phyloP scores from a whole-genome alignment of 306 rosid genomes.

The Arachis stenosperma region DNA sequence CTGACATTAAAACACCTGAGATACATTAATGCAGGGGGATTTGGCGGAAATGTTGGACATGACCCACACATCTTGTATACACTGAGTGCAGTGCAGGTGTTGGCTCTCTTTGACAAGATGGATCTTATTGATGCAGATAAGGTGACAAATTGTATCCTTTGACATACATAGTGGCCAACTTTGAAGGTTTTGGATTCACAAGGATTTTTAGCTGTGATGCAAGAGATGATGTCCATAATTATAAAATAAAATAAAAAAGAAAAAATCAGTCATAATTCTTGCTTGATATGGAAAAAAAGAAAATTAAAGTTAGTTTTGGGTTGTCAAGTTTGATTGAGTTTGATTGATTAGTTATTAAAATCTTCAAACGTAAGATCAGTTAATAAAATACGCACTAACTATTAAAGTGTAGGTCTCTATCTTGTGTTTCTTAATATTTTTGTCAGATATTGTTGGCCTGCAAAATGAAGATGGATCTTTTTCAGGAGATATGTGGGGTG shows the following conservation, averaged over 20 bases:
- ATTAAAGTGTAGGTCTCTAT: not conserved
- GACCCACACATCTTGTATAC: conserved; percentile 82
- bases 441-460: conserved; percentile 69
- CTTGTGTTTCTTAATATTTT: conserved; percentile 50
- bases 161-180: conserved; percentile 25
- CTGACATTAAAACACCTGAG: not conserved
- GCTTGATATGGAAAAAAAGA: not conserved
- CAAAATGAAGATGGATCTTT: conserved; percentile 94
- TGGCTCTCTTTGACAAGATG: conserved; percentile 75
- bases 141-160: conserved; percentile 89
- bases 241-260: no score
- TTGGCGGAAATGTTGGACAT: conserved; percentile 85
- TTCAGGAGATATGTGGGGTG: conserved; percentile 96
- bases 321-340: conserved; percentile 8
- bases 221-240: no score
- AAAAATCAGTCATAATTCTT: no score
- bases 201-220: not conserved
- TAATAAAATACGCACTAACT: not conserved
- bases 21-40: conserved; percentile 69
- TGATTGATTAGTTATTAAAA: conserved; percentile 1
- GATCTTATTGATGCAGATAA: conserved; percentile 62
- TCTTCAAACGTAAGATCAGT: not conserved
- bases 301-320: not conserved
- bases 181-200: conserved; percentile 4
- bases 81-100: conserved; percentile 85